These are phyloP conservation scores for Postia placenta DNA, from an alignment of 768 basidiomycete species.

Conservation along the genomic window DNA sequence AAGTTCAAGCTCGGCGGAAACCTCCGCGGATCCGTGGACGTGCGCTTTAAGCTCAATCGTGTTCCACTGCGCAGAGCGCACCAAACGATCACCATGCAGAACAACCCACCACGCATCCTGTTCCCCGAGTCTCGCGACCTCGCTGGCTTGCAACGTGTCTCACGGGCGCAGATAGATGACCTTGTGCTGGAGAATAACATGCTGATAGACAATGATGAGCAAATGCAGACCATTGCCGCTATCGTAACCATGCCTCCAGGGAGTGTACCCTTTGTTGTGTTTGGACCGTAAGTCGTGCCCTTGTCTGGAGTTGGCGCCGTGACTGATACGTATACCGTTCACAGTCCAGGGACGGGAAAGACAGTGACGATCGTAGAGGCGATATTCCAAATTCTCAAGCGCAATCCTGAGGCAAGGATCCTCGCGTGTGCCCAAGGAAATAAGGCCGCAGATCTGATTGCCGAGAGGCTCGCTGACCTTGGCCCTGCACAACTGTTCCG, in stretches of 20 bases:
- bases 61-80: constrained; percentile 50
- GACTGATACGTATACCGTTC: not conserved
- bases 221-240: constrained; percentile 39
- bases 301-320: not conserved
- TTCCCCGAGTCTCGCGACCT: constrained; percentile 37
- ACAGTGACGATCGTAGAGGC: constrained; percentile 31
- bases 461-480: constrained; percentile 20
- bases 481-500: constrained; percentile 38
- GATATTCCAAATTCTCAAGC: constrained; percentile 26
- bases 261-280: constrained; percentile 47
- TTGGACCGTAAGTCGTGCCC: constrained; percentile 49
- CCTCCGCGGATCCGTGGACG: constrained; percentile 36
- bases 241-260: constrained; percentile 39
- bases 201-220: constrained; percentile 38
- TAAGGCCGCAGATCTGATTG: constrained; percentile 29
- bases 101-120: constrained; percentile 36
- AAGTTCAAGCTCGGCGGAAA: constrained; percentile 28
- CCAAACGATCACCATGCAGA: constrained; percentile 42
- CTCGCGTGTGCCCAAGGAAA: constrained; percentile 33
- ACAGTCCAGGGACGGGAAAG: constrained; percentile 34
- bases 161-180: constrained; percentile 13
- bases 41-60: constrained; percentile 48
- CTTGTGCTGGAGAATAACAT: constrained; percentile 30
- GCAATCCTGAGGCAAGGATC: constrained; percentile 16
- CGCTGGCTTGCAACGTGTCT: constrained; percentile 8